Evolutionary conservation across 139 green algal species (phyloP).

Genomic region (Protoeuglena noctilucae): DNA sequence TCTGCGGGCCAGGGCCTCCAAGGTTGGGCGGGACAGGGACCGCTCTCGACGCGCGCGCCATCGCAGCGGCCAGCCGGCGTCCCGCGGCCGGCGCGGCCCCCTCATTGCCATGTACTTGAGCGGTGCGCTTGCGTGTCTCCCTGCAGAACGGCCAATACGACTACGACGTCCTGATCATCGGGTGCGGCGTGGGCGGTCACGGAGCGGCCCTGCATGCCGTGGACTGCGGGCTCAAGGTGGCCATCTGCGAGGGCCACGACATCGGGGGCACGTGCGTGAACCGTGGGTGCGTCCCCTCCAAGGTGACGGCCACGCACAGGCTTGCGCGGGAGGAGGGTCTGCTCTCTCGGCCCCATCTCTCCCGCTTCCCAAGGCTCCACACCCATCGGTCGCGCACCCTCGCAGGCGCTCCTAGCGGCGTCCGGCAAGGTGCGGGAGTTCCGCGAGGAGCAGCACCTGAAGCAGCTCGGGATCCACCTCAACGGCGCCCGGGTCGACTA

Average conservation of each 20-base stretch:
- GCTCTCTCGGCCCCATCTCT: too few relatives aligned
- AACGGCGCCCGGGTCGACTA: conserved; percentile 53
- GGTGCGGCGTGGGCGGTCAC: conserved; percentile 90
- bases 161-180: conserved; percentile 98
- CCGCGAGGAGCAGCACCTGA: conserved; percentile 78
- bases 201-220: conserved; percentile 93
- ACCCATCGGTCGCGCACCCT: too few relatives aligned
- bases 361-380: too few relatives aligned
- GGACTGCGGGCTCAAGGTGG: conserved; percentile 89
- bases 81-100: too few relatives aligned
- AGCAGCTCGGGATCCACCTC: conserved; percentile 80
- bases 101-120: too few relatives aligned
- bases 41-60: too few relatives aligned
- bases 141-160: conserved; percentile 56
- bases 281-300: conserved; percentile 92
- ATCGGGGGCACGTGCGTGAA: conserved; percentile 99
- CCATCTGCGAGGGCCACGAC: conserved; percentile 90
- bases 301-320: too few relatives aligned
- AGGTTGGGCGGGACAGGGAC: too few relatives aligned
- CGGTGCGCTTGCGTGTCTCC: too few relatives aligned
- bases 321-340: too few relatives aligned
- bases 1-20: too few relatives aligned
- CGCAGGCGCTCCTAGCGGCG: conserved; percentile 90
- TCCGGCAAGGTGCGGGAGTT: conserved; percentile 82
- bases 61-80: too few relatives aligned